Base-by-base conservation (phyloP, 257 asterid species). In the Nicotiana otophora region DNA sequence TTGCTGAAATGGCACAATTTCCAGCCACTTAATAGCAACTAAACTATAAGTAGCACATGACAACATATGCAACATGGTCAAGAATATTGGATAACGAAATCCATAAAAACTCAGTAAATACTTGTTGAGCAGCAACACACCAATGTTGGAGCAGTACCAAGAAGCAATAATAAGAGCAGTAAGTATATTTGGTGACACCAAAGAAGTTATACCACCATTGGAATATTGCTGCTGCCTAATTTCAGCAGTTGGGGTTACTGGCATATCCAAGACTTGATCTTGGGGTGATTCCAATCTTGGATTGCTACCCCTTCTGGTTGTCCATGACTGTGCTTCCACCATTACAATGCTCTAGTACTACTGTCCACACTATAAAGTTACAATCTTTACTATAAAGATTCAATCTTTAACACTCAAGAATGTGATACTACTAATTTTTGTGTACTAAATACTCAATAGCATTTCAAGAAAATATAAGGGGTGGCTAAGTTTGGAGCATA, bases 281-380 rank as follows among this genome's bases (percentile, higher is more conserved):
- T 75, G 80, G 14, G 80, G 62, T 26, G 94, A 83, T 42, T 96
- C 99, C 16, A 92, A 82, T 30, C 99, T 93, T 8, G 99, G 99
- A 87, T 96, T 96, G 93, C 98, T 94, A 46, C 94, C 96, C 89
- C 99, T 88, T 60, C 98, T 84, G 7, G 97, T 93, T 2, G 98
- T 92, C 98, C 98, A 96, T 60, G 99, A 94, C 84, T 96, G 99
- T 34, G 92, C 91, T 83, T 96, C 99, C 90, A 94, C 98, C 99
- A 96, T 96, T 54, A 67, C 87, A 79, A 62, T 80, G 76, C 48
- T 14, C 14, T 23, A 80, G 53, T 42, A 42, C 30, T 12, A 78
- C 55, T 20, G n/a, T 14, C 4, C 26, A 20, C 63, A 61, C 14
- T 11, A 20, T 10, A 57, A 82, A 86, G 46, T 75, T 77, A 85